Evolutionary conservation across 768 basidiomycete genomes (phyloP).

Genomic region (Fistulinella prunicolor): DNA sequence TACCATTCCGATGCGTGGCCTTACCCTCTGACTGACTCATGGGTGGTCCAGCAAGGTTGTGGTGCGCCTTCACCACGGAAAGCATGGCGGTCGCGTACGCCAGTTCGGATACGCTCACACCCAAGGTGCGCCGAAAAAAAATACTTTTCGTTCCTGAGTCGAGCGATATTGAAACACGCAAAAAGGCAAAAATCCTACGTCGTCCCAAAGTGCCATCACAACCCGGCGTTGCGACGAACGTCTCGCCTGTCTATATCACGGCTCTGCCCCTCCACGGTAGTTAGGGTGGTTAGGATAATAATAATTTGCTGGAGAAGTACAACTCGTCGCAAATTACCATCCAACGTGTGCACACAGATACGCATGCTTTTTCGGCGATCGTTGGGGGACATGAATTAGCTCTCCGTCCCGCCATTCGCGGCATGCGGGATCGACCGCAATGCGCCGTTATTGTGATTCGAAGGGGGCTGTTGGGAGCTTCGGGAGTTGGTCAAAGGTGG

Average conservation of each 20-base stretch:
- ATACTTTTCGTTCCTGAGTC: not conserved
- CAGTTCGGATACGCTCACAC: slow-evolving; percentile 48
- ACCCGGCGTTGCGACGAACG: slow-evolving; percentile 10
- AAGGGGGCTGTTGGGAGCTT: slow-evolving; percentile 32
- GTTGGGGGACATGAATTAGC: slow-evolving; percentile 3
- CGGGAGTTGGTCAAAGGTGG: slow-evolving; percentile 28
- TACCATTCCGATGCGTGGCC: too few species aligned
- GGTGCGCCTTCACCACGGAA: slow-evolving; percentile 81
- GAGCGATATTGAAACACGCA: not conserved
- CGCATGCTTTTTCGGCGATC: not conserved
- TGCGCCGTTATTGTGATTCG: slow-evolving; percentile 33
- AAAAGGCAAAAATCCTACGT: slow-evolving; percentile 36
- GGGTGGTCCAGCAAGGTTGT: slow-evolving; percentile 53
- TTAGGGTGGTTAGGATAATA: not conserved
- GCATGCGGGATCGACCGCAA: slow-evolving; percentile 17
- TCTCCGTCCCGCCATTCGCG: slow-evolving; percentile 19
- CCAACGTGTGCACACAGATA: not conserved
- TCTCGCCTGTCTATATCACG: slow-evolving; percentile 54
- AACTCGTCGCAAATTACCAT: not conserved
- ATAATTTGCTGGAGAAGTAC: not conserved
- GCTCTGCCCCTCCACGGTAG: slow-evolving; percentile 41
- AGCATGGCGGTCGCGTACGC: slow-evolving; percentile 80
- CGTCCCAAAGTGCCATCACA: slow-evolving; percentile 17
- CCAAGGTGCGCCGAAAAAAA: slow-evolving; percentile 47
- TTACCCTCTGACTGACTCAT: not conserved